A percentile compares a stretch with the other conserved stretches of the same genome.
phyloP scores from a whole-genome alignment of 1,284 basidiomycete species.

The Schizopora paradoxa region DNA sequence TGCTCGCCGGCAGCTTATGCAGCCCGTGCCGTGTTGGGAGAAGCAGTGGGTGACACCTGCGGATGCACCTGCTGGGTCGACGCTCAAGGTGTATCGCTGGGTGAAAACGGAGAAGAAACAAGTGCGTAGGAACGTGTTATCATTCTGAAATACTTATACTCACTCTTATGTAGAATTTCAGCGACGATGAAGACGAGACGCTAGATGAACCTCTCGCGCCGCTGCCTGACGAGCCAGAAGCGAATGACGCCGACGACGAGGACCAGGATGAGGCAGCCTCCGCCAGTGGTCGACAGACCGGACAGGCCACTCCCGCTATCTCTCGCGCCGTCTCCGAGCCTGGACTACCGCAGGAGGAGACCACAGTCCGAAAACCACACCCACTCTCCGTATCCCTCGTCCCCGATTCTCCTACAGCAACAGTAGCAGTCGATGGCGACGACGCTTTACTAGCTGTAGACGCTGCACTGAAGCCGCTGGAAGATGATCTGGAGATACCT shows the following conservation, averaged over 20 bases:
- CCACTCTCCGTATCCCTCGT: slow-evolving; percentile 41
- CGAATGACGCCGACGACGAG: slow-evolving; percentile 54
- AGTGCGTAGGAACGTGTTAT: slow-evolving; percentile 34
- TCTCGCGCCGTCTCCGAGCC: slow-evolving; percentile 34
- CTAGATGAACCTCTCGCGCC: slow-evolving; percentile 71
- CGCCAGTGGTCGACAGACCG: no score
- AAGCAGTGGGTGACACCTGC: slow-evolving; percentile 60
- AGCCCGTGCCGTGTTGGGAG: slow-evolving; percentile 75
- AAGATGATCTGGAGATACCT: slow-evolving; percentile 25
- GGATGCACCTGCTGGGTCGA: slow-evolving; percentile 45
- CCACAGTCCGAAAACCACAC: slow-evolving; percentile 55
- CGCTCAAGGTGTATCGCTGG: slow-evolving; percentile 65
- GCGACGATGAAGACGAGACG: slow-evolving; percentile 67
- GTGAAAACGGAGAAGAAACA: slow-evolving; percentile 68
- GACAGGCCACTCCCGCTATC: slow-evolving; percentile 38
- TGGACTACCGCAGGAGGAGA: slow-evolving; percentile 29
- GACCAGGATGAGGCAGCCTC: slow-evolving; percentile 60
- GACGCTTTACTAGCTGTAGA: slow-evolving; percentile 28
- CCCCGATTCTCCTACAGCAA: slow-evolving; percentile 29
- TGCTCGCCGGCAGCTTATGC: slow-evolving; percentile 73
- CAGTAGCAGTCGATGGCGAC: slow-evolving; percentile 27
- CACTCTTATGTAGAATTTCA: slow-evolving; percentile 54
- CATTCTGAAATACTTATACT: slow-evolving; percentile 5
- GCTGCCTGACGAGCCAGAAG: slow-evolving; percentile 66
- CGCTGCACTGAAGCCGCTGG: slow-evolving; percentile 44